A percentile compares a stretch with the other conserved stretches of the same genome.
Conservation (phyloP, 305 asterid species). For the Fraxinus nigra region DNA sequence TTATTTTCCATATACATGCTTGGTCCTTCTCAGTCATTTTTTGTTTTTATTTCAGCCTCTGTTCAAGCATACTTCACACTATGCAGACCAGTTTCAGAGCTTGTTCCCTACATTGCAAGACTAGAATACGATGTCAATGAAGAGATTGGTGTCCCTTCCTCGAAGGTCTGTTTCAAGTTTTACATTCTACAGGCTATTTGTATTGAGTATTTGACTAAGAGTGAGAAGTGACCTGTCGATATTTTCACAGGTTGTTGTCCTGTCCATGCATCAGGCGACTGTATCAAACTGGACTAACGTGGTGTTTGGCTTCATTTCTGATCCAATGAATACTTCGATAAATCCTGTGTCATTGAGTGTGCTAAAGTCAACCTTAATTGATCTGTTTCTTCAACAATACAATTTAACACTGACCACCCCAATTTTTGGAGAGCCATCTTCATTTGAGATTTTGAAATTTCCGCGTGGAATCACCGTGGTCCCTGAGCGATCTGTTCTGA, state of each 20-base stretch:
- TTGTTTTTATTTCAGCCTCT: constrained; percentile 59
- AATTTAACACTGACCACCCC: constrained; percentile 69
- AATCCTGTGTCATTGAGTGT: constrained; percentile 51
- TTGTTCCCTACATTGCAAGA: constrained; percentile 63
- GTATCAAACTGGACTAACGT: constrained; percentile 68
- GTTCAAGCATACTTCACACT: constrained; percentile 79
- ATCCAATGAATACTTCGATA: constrained; percentile 46
- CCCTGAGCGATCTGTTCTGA: constrained; percentile 44
- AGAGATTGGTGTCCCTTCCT: constrained; percentile 74
- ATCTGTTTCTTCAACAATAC: constrained; percentile 56
- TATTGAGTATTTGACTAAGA: constrained; percentile 12
- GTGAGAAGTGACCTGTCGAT: constrained; percentile 11
- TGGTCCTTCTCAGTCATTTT: constrained; percentile 2
- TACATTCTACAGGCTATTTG: constrained; percentile 9
- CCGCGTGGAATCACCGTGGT: constrained; percentile 79
- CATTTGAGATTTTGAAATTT: constrained; percentile 72
- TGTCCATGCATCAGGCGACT: constrained; percentile 65
- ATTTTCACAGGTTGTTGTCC: constrained; percentile 57
- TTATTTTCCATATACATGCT: background rate
- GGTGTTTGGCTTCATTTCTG: constrained; percentile 77
- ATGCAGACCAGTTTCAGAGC: constrained; percentile 66
- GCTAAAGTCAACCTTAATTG: constrained; percentile 61
- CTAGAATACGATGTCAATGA: constrained; percentile 71
- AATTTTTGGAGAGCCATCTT: constrained; percentile 71
- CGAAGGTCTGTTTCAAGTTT: constrained; percentile 56